Evolutionary conservation across 257 asterid genomes (phyloP).

Genomic region (Plantago ovata): DNA sequence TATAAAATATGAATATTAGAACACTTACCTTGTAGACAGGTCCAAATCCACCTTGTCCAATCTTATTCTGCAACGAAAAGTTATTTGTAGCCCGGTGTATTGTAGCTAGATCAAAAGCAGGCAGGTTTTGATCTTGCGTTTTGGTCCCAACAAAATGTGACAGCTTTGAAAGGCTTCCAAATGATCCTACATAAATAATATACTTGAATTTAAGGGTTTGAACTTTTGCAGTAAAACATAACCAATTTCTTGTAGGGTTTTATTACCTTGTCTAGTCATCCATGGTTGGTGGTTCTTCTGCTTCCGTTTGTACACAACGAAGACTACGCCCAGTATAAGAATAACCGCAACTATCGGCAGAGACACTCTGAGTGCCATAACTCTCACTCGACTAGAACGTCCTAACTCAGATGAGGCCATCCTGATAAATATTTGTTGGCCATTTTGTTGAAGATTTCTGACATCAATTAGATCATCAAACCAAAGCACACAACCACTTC

Average conservation of each 20-base stretch:
- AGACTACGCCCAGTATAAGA: slow-evolving; percentile 14
- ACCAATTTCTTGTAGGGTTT: background rate
- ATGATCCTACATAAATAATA: slow-evolving; percentile 1
- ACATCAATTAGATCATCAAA: slow-evolving; percentile 14
- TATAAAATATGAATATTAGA: no score
- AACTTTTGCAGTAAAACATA: background rate
- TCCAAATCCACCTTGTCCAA: slow-evolving; percentile 31
- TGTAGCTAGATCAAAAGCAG: slow-evolving; percentile 14
- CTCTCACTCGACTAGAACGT: slow-evolving; percentile 9
- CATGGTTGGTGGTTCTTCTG: slow-evolving; percentile 7
- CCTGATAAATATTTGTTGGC: slow-evolving; percentile 10
- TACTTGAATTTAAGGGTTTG: background rate
- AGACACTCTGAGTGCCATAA: slow-evolving; percentile 10
- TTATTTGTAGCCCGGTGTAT: slow-evolving; percentile 20
- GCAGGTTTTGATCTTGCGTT: slow-evolving; percentile 14
- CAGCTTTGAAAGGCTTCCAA: slow-evolving; percentile 4
- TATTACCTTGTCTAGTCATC: slow-evolving; percentile 15
- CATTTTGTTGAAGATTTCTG: background rate
- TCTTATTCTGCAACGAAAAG: slow-evolving; percentile 19
- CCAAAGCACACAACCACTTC: slow-evolving; percentile 22
- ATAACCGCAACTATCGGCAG: slow-evolving; percentile 8
- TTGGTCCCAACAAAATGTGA: background rate
- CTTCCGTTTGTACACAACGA: slow-evolving; percentile 11
- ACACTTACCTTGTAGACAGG: slow-evolving; percentile 24
- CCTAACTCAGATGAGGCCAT: slow-evolving; percentile 18